Evolutionary conservation across 768 basidiomycete genomes (phyloP), one percentile per base, ranked within the genome.

Genomic region (Clitopilus hobsonii): DNA sequence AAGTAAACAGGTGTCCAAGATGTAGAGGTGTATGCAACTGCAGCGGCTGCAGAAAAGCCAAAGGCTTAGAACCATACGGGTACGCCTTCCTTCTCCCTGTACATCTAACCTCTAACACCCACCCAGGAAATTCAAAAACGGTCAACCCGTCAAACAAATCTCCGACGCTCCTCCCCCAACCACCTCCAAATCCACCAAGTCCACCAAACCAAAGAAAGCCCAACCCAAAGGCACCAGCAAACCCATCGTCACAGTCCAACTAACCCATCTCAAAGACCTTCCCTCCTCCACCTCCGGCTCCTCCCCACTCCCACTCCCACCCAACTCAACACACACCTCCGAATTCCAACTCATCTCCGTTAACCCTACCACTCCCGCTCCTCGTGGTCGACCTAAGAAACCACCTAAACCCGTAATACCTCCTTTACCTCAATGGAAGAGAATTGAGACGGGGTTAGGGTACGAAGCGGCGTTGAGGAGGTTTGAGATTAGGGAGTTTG

Each of bases 401-500:
- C 53, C 56, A 2, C 58, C 68, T 27, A 67, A 71, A 54, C 61
- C 69, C 27, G 73, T 73, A 57, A 55, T 69, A 1, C 66, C 82
- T 25, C 78, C 83, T 5, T 56, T 69, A 54, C 70, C 85, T 36
- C 68, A 69, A 48, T 91, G 89, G 89, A 78, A 71, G 4, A 61
- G 65, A 5, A 64, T 88, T 5, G 72, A 71, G 1, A 71, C 75
- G 11, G 61, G 59, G 26, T 69, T 87, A 13, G 68, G 73, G 5
- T 69, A 72, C 32, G 62, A 71, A 0, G 79, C 81, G 36, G 82
- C 78, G 0, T 77, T 87, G 58, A 74, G 78, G 24, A 83, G 89
- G 8, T 79, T 91, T 48, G 73, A 82, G 60, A 85, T 91, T 38
- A 83, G 90, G 54, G 90, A 92, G 67, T 93, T 91, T 64, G 64